Conservation (phyloP, 129 eudicot species). For the Flaveria bidentis region DNA sequence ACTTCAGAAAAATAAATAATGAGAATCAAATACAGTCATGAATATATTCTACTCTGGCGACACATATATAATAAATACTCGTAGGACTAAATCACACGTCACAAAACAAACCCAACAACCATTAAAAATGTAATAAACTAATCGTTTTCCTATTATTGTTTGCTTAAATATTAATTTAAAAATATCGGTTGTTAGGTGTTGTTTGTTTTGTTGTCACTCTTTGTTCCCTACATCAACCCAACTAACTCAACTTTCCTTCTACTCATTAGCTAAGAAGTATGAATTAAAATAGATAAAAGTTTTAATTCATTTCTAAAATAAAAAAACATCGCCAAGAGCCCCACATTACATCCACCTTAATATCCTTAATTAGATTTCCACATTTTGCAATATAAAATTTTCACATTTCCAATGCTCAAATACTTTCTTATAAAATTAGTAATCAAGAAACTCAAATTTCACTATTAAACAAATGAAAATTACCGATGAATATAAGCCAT, state of each 20-base stretch:
- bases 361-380: slow-evolving; percentile 26
- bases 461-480: no score
- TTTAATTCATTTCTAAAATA: neutral
- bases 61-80: slow-evolving; percentile 14
- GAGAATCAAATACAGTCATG: no score
- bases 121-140: neutral
- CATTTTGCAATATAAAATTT: slow-evolving; percentile 13
- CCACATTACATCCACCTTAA: slow-evolving; percentile 71
- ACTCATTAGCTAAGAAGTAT: slow-evolving; percentile 58
- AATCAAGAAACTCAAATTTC: no score
- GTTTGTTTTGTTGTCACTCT: slow-evolving; percentile 44
- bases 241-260: slow-evolving; percentile 51
- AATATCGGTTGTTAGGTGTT: slow-evolving; percentile 36
- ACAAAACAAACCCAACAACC: slow-evolving; percentile 33
- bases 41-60: neutral
- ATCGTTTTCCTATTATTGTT: neutral
- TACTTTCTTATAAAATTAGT: neutral
- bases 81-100: slow-evolving; percentile 33
- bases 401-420: slow-evolving; percentile 24
- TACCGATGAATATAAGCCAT: no score
- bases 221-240: slow-evolving; percentile 46
- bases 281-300: slow-evolving; percentile 7
- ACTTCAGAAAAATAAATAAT: no score
- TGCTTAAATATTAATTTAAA: slow-evolving; percentile 22
- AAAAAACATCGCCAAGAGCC: slow-evolving; percentile 28